Base-by-base conservation (phyloP, 1,284 basidiomycete genomes). In the Psilocybe mexicana region DNA sequence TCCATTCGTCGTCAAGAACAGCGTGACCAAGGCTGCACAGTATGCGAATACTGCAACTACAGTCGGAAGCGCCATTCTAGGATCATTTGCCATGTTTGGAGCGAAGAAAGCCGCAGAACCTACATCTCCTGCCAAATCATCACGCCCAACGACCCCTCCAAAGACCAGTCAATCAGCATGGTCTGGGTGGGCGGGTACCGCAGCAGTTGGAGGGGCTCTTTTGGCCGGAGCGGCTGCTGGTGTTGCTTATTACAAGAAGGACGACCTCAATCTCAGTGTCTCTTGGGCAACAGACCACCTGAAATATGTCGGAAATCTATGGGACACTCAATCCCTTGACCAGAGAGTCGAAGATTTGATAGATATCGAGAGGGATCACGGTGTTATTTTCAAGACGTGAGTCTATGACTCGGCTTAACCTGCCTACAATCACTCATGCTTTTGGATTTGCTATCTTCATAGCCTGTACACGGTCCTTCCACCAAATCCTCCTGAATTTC, bases 221-320 rank as follows among this genome's bases (percentile, higher is more conserved):
- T 60, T 94, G 0, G 94, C 93, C 0, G 92, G 92, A 1, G 93
- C 92, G 0, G 92, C 92, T 1, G 90, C 90, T n/a, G 90, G 92
- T 0, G 84, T 89, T 1, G 92, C 89, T 3, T 94, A 93, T 67
- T 90, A 88, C 72, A 85, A 86, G 59, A 82, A 89, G 46, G 82
- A 87, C 10, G 89, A 93, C 30, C 75, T 96, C 42, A 81, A 82
- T 4, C 79, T 80, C 30, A 85, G 91, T 2, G 91, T 90, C 67
- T 78, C 80, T 12, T 96, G 89, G 87, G 86, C 89, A 3, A 86
- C 82, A 23, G 94, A 96, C 62, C 96, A 98, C 72, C 85, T 97
- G 83, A 90, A 89, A 66, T 98, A 93, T 71, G 88, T 97, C 12
- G 86, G 88, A 42, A 93, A 84, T 62, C 76, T 98, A 10, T 98